Conservation (phyloP, 176 grass and related monocot genomes). For the Triticum urartu region DNA sequence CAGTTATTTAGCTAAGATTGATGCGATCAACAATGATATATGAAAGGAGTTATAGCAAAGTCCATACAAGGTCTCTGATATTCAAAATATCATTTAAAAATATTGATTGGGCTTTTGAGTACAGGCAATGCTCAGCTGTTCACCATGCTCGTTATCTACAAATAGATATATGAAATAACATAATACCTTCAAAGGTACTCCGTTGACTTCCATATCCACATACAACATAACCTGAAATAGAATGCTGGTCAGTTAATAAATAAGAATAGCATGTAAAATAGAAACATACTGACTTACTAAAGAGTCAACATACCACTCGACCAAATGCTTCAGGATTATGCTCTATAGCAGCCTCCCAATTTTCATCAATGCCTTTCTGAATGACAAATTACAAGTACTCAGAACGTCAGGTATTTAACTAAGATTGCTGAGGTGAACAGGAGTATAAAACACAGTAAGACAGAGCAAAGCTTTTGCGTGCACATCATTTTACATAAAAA, state of each 20-base stretch:
- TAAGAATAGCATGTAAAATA: slow-evolving; percentile 20
- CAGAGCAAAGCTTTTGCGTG: slow-evolving; percentile 15
- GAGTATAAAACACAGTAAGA: slow-evolving; percentile 17
- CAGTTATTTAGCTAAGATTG: background rate
- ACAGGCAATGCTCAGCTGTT: background rate
- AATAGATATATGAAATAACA: slow-evolving; percentile 17
- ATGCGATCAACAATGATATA: background rate
- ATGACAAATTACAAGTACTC: slow-evolving; percentile 19
- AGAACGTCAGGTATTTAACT: slow-evolving; percentile 17
- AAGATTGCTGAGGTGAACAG: slow-evolving; percentile 21
- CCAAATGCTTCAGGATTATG: slow-evolving; percentile 98
- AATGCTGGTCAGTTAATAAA: slow-evolving; percentile 18
- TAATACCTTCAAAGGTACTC: slow-evolving; percentile 93
- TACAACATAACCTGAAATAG: slow-evolving; percentile 86
- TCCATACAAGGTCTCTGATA: slow-evolving; percentile 15
- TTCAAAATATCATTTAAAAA: background rate
- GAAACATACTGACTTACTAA: slow-evolving; percentile 13
- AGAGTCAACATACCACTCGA: slow-evolving; percentile 74
- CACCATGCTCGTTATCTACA: background rate
- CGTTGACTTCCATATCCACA: slow-evolving; percentile 99
- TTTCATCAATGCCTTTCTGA: slow-evolving; percentile 99
- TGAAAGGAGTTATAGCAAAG: background rate
- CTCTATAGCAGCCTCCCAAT: slow-evolving; percentile 98
- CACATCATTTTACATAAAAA: slow-evolving; percentile 1
- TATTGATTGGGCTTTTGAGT: slow-evolving; percentile 6